phyloP scores from a whole-genome alignment of 2,329 filamentous ascomycete genomes.

The Colletotrichum camelliae region DNA sequence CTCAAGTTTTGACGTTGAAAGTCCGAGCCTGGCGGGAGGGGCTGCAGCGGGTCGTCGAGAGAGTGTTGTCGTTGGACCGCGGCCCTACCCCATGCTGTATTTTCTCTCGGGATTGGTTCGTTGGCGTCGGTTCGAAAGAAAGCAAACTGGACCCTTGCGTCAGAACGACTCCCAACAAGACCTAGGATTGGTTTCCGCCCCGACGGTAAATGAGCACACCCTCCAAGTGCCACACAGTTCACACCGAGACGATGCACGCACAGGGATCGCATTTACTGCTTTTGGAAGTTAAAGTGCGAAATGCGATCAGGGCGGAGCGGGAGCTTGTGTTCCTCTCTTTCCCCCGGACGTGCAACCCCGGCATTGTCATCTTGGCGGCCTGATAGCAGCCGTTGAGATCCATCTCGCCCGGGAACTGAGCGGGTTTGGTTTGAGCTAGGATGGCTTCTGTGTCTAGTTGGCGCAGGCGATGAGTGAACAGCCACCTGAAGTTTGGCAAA shows the following conservation, averaged over 20 bases:
- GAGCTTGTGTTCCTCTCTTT: neutral
- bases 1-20: neutral
- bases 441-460: neutral
- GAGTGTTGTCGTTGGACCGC: neutral
- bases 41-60: neutral
- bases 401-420: neutral
- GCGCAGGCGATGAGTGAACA: neutral
- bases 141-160: neutral
- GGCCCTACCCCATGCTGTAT: neutral
- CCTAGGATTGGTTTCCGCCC: neutral
- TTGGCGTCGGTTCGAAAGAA: neutral
- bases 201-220: neutral
- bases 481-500: neutral
- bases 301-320: neutral
- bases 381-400: neutral
- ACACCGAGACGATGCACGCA: neutral
- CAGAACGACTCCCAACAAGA: neutral
- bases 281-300: neutral
- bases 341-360: neutral
- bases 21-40: neutral
- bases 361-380: neutral
- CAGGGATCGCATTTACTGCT: neutral
- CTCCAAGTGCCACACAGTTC: neutral
- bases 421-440: neutral
- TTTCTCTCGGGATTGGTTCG: neutral